These are phyloP conservation scores for Saccharomyces uvarum DNA, from an alignment of 1,139 yeast genomes.

Conservation along the genomic window DNA sequence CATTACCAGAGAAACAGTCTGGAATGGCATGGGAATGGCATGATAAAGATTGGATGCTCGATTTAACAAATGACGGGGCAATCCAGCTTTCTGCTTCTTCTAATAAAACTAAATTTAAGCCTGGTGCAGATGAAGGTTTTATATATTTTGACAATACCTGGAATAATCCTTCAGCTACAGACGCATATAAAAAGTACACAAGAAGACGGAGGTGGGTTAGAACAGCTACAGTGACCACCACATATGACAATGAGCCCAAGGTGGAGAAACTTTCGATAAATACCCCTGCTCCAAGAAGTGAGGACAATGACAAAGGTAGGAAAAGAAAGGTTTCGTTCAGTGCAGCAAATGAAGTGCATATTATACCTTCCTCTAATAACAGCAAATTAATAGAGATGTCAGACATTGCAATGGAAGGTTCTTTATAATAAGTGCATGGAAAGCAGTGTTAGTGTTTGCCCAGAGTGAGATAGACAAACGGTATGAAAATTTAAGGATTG, in stretches of 20 bases:
- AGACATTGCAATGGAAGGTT: conserved; percentile 4
- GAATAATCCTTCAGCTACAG: conserved; percentile 86
- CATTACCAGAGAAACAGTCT: conserved; percentile 63
- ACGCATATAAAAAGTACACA: conserved; percentile 82
- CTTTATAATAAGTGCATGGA: background rate
- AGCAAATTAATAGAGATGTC: background rate
- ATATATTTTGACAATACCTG: conserved; percentile 87
- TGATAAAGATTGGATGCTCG: conserved; percentile 85
- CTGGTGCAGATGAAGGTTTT: conserved; percentile 74
- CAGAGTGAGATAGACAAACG: background rate
- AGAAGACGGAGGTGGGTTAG: conserved; percentile 93
- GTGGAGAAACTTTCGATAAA: background rate
- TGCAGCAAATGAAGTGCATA: conserved; percentile 22
- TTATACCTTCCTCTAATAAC: conserved; percentile 17
- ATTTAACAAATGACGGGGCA: conserved; percentile 81
- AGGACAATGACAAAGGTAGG: conserved; percentile 6
- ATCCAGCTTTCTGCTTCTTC: conserved; percentile 59
- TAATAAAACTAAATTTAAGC: conserved; percentile 69
- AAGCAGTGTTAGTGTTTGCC: background rate
- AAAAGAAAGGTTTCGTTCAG: conserved; percentile 28
- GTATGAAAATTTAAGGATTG: background rate
- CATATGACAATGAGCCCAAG: background rate
- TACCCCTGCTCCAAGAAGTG: background rate
- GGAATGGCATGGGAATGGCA: conserved; percentile 92
- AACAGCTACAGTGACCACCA: conserved; percentile 56